Evolutionary conservation across 352 stramenopile species (phyloP).

Genomic region (Phytophthora rubi): DNA sequence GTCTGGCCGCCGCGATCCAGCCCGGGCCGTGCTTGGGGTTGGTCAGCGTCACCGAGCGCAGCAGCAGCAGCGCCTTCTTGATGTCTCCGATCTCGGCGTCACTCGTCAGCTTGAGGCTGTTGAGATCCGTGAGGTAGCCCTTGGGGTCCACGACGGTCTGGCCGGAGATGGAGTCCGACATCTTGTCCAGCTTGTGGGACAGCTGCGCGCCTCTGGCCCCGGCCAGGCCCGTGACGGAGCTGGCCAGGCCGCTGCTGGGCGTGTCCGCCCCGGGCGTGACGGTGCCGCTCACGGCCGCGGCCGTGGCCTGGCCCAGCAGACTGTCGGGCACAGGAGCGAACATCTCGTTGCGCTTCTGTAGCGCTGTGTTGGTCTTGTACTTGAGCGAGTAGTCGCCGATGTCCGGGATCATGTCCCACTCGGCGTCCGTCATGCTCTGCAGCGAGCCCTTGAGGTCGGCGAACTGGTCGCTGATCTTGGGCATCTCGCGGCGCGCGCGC

Average conservation of each 20-base stretch:
- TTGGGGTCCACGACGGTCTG: constrained; percentile 98
- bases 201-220: constrained; percentile 94
- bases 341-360: constrained; percentile 93
- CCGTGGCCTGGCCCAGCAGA: constrained; percentile 65
- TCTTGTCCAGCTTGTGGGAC: constrained; percentile 96
- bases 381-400: constrained; percentile 96
- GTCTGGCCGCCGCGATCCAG: constrained; percentile 98
- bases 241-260: constrained; percentile 63
- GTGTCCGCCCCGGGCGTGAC: constrained; percentile 65
- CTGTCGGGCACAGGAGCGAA: constrained; percentile 97
- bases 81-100: constrained; percentile 98
- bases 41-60: constrained; percentile 97
- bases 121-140: constrained; percentile 98
- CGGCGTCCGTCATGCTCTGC: constrained; percentile 89
- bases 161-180: constrained; percentile 95
- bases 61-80: constrained; percentile 96
- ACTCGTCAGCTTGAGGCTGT: constrained; percentile 93
- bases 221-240: constrained; percentile 87
- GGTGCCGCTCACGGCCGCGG: constrained; percentile 49
- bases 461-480: constrained; percentile 98
- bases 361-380: constrained; percentile 90
- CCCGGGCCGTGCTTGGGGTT: constrained; percentile 98
- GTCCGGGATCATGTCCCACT: constrained; percentile 97
- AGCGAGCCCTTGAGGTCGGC: constrained; percentile 96
- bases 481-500: constrained; percentile 83